phyloP scores from a whole-genome alignment of 345 rosid genomes.

The Alliaria petiolata region DNA sequence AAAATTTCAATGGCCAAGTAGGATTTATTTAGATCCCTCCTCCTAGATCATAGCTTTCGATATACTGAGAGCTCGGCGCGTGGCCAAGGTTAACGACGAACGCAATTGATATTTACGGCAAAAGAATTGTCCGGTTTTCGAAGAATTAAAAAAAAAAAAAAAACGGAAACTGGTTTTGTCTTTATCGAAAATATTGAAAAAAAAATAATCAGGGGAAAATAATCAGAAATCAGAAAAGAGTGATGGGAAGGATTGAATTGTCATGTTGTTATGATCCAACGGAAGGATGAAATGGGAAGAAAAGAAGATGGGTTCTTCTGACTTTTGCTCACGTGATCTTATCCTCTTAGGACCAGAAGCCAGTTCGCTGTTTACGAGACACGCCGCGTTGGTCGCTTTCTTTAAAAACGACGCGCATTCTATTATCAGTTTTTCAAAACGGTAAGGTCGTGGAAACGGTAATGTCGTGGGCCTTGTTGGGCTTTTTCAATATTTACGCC shows the following conservation, averaged over 20 bases:
- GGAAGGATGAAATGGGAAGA: neutral
- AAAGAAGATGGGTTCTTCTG: slow-evolving; percentile 7
- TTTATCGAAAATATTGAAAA: neutral
- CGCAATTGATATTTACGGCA: no score
- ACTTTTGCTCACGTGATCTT: slow-evolving; percentile 32
- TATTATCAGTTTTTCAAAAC: neutral
- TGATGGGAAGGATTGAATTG: slow-evolving; percentile 19
- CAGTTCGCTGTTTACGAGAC: slow-evolving; percentile 16
- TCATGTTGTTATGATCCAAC: slow-evolving; percentile 17
- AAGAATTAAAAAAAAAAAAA: neutral
- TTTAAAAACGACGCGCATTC: neutral
- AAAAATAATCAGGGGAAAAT: neutral
- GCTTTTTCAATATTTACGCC: neutral
- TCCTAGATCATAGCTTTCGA: slow-evolving; percentile 27
- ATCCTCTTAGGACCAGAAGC: slow-evolving; percentile 21
- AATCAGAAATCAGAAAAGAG: neutral
- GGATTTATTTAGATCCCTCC: slow-evolving; percentile 25
- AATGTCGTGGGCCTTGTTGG: neutral
- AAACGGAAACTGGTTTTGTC: neutral
- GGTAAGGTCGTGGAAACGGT: neutral
- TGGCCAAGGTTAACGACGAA: slow-evolving; percentile 20
- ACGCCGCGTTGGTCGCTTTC: slow-evolving; percentile 1
- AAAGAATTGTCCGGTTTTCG: neutral
- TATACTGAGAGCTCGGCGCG: slow-evolving; percentile 26
- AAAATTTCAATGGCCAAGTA: slow-evolving; percentile 14